These are phyloP conservation scores for Carnegiea gigantea DNA, from an alignment of 179 eudicot species.

Conservation along the genomic window DNA sequence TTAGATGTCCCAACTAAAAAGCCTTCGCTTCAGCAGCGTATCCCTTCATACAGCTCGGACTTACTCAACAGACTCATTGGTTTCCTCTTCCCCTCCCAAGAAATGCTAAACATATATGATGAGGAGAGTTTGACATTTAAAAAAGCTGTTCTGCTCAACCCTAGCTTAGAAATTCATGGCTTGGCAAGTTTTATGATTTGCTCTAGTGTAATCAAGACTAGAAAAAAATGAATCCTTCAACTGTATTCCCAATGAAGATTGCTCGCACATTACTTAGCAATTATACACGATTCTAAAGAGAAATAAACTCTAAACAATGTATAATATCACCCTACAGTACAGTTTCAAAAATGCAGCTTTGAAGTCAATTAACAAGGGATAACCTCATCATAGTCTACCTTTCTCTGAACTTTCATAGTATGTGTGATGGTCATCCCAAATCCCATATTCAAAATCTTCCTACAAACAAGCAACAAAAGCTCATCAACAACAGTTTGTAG, in stretches of 20 bases:
- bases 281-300: background rate
- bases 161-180: background rate
- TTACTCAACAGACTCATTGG: background rate
- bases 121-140: background rate
- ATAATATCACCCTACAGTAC: background rate
- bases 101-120: background rate
- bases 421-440: slow-evolving; percentile 82
- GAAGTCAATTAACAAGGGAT: background rate
- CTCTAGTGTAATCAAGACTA: background rate
- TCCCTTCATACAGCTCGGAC: no score
- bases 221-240: background rate
- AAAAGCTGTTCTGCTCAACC: background rate
- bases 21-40: background rate
- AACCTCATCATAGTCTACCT: slow-evolving; percentile 38
- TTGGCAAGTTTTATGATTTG: background rate
- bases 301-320: background rate
- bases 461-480: slow-evolving; percentile 22
- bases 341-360: background rate
- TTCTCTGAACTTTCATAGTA: slow-evolving; percentile 59
- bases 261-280: background rate
- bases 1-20: background rate
- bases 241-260: background rate
- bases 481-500: background rate
- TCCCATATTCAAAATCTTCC: slow-evolving; percentile 76
- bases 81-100: background rate